phyloP scores from a whole-genome alignment of 23 red algal genomes.

The Rhodosorus marinus region DNA sequence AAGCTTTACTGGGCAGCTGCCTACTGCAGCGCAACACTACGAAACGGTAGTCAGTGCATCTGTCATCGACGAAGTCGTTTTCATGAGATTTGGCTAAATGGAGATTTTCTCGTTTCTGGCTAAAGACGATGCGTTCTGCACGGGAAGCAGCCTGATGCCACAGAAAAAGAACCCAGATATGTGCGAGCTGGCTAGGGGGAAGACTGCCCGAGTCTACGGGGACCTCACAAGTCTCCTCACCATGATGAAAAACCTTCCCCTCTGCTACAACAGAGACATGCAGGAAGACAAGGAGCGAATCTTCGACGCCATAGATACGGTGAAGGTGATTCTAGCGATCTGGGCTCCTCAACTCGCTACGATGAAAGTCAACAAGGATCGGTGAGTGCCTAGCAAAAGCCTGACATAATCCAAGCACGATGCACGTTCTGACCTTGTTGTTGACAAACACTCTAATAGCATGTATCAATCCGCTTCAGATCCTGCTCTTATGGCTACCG shows the following conservation, averaged over 20 bases:
- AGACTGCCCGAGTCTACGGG: conserved; percentile 66
- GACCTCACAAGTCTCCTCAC: conserved; percentile 53
- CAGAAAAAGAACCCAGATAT: conserved; percentile 99
- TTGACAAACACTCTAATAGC: too few relatives aligned
- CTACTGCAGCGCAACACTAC: too few relatives aligned
- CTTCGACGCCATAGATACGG: conserved; percentile 81
- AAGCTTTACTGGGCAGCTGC: too few relatives aligned
- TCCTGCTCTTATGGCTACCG: conserved; percentile 91
- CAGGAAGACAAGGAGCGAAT: conserved; percentile 98
- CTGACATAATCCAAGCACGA: not conserved
- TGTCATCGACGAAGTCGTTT: not conserved
- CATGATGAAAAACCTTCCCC: conserved; percentile 90
- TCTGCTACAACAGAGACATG: conserved; percentile 99
- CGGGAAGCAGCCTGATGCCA: conserved; percentile 89
- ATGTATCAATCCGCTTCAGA: conserved; percentile 75
- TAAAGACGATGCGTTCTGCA: conserved; percentile 98
- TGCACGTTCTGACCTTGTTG: not conserved
- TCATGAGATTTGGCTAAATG: not conserved
- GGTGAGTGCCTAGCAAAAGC: too few relatives aligned
- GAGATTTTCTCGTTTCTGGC: not conserved
- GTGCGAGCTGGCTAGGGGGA: conserved; percentile 83
- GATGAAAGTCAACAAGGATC: conserved; percentile 55
- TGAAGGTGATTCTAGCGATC: conserved; percentile 58
- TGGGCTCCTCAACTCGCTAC: conserved; percentile 59
- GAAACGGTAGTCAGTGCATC: not conserved